Evolutionary conservation across 345 rosid species (phyloP), one percentile per base, ranked within the genome.

Genomic region (Pugionium dolabratum): DNA sequence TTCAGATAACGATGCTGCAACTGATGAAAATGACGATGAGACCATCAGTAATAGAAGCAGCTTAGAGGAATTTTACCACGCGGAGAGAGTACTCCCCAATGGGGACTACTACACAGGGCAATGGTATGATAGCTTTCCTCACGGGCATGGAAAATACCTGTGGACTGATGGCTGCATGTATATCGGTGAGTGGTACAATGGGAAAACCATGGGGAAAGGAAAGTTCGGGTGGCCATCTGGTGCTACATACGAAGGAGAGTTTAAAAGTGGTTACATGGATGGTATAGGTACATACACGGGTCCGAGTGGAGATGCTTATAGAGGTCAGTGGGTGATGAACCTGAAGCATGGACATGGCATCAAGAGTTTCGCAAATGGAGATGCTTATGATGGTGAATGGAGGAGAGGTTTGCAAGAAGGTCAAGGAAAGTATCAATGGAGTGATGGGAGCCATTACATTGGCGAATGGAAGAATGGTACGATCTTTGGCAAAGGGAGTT

Each of bases 121-220:
- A 44, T 93, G 96, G 98, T 70, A 69, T 49, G 94, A 90, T 29
- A 93, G 78, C 67, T 82, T 93, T 53, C 97, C 98, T 2, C 78
- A 85, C 29, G 98, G 98, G 3, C 82, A 81, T 28, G 98, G 98
- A 0, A 93, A 88, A 61, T 93, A 93, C 70, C 62, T 93, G 1
- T 93, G 97, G 98, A 82, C 91, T 0, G 97, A 93, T 5, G 96
- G 98, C 0, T 93, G 97, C 74, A 85, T 80, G 82, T 93, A 88
- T 40, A 74, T 83, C 1, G 98, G 98, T 6, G 94, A 90, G 31
- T 93, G 98, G 98, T 73, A 75, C 54, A 81, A 67, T 53, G 98
- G 98, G 0, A 90, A 90, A 71, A 82, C 84, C 4, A 88, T 77
- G 91, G 98, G 98, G 27, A 74, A 54, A 37, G 98, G 98, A 3